Evolutionary conservation across 345 rosid species (phyloP), one percentile per base, ranked within the genome.

Genomic region (Populus deltoides): DNA sequence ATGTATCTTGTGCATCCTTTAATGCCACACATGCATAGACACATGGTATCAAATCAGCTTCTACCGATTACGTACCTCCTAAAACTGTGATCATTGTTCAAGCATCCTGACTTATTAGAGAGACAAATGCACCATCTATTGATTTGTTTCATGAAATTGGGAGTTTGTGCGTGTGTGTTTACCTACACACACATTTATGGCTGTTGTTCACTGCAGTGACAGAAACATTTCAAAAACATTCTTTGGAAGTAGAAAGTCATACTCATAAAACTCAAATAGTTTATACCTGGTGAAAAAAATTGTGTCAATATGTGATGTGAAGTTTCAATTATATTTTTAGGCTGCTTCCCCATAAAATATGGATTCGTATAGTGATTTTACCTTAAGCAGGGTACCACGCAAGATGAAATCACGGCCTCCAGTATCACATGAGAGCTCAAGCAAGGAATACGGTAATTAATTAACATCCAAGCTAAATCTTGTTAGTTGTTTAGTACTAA

Each of bases 381-480:
- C 47, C 33, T 61, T 5, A n/a, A 62, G 35, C 47, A 45, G n/a
- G 27, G 4, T 7, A 24, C 57, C 61, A 7, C n/a, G 43, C 43
- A 20, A 17, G 36, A 10, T 68, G 6, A 73, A 68, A 25, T 5
- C 27, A 59, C 71, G 13, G 51, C n/a, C 72, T 45, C 59, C 47
- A 25, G 47, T 12, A 61, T 49, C 69, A 9, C 35, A 17, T 13
- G 69, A 62, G 70, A 39, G 45, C 68, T 15, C 68, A 11, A 35
- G 72, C 29, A 13, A 15, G 13, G 70, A 51, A 17, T 24, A 25
- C 49, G 82, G 85, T 79, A 76, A 33, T 22, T 66, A 38, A 66
- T 25, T 41, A 35, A 7, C 16, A 33, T 43, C 27, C 18, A 29
- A 17, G 18, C 57, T 36, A 13, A 57, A n/a, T n/a, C 15, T 57